Percentiles rank a stretch among this genome's conserved stretches.
These are phyloP conservation scores for Plasmodium gallinaceum DNA, from an alignment of 169 alveolate species.

Conservation along the genomic window DNA sequence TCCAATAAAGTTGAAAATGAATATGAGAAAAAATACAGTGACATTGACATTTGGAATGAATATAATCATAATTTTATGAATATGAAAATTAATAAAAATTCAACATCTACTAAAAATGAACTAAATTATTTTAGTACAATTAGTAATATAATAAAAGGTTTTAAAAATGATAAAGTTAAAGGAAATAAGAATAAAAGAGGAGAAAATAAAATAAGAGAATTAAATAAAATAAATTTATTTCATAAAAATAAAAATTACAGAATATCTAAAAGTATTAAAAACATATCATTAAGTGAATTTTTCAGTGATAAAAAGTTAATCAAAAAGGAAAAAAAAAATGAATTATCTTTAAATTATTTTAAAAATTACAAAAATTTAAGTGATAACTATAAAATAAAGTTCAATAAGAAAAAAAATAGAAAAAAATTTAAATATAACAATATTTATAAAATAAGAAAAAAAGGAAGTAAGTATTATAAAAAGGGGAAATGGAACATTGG, in stretches of 20 bases:
- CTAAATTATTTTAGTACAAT: too few relatives aligned
- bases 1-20: too few relatives aligned
- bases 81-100: too few relatives aligned
- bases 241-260: slow-evolving; percentile 5
- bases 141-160: not conserved
- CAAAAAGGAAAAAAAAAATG: slow-evolving; percentile 4
- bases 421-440: slow-evolving; percentile 1
- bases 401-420: slow-evolving; percentile 8
- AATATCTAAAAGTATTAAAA: not conserved
- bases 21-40: too few relatives aligned
- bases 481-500: slow-evolving; percentile 10
- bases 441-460: slow-evolving; percentile 1
- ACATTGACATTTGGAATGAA: too few relatives aligned
- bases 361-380: slow-evolving; percentile 9
- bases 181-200: not conserved
- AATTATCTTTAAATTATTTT: not conserved
- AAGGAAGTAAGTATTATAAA: not conserved
- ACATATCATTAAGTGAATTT: not conserved
- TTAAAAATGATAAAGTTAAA: not conserved
- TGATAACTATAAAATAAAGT: not conserved
- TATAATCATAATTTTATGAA: too few relatives aligned
- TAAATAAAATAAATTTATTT: not conserved
- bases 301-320: slow-evolving; percentile 7
- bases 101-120: too few relatives aligned
- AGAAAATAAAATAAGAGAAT: not conserved